These are phyloP conservation scores for Cynara cardunculus DNA, from an alignment of 129 eudicot genomes.

Conservation along the genomic window DNA sequence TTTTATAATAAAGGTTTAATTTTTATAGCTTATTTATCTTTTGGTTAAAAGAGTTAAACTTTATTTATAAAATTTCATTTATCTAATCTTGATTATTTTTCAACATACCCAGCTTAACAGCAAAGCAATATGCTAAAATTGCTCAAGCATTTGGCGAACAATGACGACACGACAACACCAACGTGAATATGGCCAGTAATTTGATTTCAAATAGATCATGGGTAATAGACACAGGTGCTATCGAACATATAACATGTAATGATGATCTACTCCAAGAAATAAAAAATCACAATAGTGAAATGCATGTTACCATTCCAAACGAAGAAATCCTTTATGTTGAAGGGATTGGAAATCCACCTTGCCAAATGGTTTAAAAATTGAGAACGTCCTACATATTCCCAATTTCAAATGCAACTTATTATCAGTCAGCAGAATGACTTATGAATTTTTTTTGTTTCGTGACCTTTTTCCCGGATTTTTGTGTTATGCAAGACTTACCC, in stretches of 20 bases:
- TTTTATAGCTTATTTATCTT: too few species aligned
- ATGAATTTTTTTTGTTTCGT: too few species aligned
- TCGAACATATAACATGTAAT: neutral
- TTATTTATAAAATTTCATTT: too few species aligned
- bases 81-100: too few species aligned
- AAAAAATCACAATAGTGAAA: neutral
- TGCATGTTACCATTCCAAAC: neutral
- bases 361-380: too few species aligned
- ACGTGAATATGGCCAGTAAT: neutral
- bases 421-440: too few species aligned
- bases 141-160: neutral
- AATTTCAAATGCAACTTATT: neutral
- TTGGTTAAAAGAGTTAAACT: too few species aligned
- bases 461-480: neutral
- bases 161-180: neutral
- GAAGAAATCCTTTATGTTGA: neutral
- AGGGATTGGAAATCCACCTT: neutral
- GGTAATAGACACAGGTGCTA: neutral
- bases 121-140: neutral
- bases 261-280: neutral
- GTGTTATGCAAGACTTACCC: too few species aligned
- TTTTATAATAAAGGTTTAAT: too few species aligned
- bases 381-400: too few species aligned
- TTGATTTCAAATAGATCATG: neutral
- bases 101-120: neutral